Base-by-base conservation (phyloP, 2,329 filamentous ascomycete genomes). In the Colletotrichum melonis region DNA sequence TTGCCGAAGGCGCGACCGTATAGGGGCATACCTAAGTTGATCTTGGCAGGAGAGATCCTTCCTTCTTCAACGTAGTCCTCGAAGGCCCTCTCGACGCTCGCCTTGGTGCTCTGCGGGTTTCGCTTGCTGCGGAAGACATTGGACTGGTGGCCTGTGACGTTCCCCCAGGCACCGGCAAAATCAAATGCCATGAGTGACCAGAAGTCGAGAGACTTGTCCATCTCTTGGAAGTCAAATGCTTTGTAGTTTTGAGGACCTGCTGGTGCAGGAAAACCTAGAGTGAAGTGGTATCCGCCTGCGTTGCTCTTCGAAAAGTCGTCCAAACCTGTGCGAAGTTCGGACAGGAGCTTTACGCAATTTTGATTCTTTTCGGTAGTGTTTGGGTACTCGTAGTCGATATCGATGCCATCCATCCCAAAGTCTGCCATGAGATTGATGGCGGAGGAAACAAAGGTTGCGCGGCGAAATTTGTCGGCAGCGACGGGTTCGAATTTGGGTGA, bases 21-120 rank as follows among this genome's bases (percentile, higher is more conserved):
- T 0, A 97, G 86, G 0, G 94, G 93, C 84, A 96, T 89, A 1
- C 94, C 94, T 35, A 97, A 82, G 9, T 93, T 88, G 63, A 97
- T 90, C 82, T 95, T 96, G 56, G 83, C 79, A 0, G 90, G 76
- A 0, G 87, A 49, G 19, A 49, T 77, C 5, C 96, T 86, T 6
- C 91, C 91, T 12, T 86, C 84, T 3, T 84, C 79, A 14, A 89
- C 81, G 82, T 95, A 95, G 77, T 89, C 89, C 5, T 84, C 79
- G 26, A 97, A 83, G 2, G 93, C 93, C 42, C 86, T 83, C 55
- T 93, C 72, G 3, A 92, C 92, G 83, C 87, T 92, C 83, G 92
- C 94, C 8, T 92, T 92, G 1, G 94, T 95, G 35, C 86, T 85
- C 1, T 79, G 75, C 0, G 88, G 87, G 76, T 89, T 88, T 22